Evolutionary conservation across 2,329 filamentous ascomycete species (phyloP).

Genomic region (Penicillium olsonii): DNA sequence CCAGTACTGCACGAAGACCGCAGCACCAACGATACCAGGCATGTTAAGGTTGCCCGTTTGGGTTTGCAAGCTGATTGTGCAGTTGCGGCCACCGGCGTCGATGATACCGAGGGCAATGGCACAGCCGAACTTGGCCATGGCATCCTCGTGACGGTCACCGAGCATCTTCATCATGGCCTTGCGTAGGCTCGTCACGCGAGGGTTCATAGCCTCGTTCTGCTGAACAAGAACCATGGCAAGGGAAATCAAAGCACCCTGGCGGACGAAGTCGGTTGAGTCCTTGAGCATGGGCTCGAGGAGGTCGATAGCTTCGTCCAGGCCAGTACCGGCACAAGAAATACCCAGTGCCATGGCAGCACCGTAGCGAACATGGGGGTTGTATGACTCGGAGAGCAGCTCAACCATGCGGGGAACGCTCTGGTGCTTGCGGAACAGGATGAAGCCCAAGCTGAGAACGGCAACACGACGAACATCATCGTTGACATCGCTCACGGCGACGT

Average conservation of each 20-base stretch:
- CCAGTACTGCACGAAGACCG: conserved; percentile 99
- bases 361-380: conserved; percentile 97
- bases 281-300: conserved; percentile 99
- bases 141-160: conserved; percentile 92
- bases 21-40: conserved; percentile 96
- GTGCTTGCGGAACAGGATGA: conserved; percentile 97
- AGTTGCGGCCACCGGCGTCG: conserved; percentile 95
- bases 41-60: conserved; percentile 99
- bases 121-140: conserved; percentile 98
- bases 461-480: conserved; percentile 96
- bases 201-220: conserved; percentile 98
- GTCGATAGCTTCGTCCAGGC: conserved; percentile 93
- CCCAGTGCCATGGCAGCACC: conserved; percentile 97
- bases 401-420: conserved; percentile 98
- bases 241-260: conserved; percentile 91
- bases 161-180: conserved; percentile 95
- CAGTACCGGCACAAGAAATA: conserved; percentile 96
- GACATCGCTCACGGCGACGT: conserved; percentile 95
- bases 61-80: conserved; percentile 95
- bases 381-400: conserved; percentile 94
- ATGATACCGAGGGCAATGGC: conserved; percentile 95
- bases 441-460: conserved; percentile 95
- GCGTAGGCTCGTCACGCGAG: conserved; percentile 86
- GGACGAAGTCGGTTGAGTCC: conserved; percentile 96
- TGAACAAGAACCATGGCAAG: conserved; percentile 99